Percentiles rank a stretch among this genome's conserved stretches.
These are phyloP conservation scores for Mollisia scopiformis DNA, from an alignment of 2,329 filamentous ascomycete species.

Conservation along the genomic window DNA sequence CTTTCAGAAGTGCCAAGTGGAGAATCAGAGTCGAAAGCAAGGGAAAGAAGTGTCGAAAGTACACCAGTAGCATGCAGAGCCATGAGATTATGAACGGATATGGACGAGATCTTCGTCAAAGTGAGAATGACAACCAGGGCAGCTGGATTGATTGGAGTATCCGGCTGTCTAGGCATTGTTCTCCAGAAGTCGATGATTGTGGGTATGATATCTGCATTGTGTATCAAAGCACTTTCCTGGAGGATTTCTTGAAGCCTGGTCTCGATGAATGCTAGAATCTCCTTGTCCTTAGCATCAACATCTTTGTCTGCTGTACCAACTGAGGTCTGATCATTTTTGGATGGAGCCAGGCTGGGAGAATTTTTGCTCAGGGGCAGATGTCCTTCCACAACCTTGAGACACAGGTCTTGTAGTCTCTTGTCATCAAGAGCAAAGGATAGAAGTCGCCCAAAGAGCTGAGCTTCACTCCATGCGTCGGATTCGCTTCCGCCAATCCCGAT, in stretches of 20 bases:
- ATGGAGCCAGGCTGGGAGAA: constrained; percentile 16
- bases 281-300: constrained; percentile 23
- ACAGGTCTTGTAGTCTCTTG: constrained; percentile 72
- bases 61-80: constrained; percentile 75
- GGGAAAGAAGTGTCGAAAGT: constrained; percentile 65
- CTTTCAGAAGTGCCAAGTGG: constrained; percentile 58
- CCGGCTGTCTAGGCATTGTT: constrained; percentile 55
- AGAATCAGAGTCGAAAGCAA: constrained; percentile 59
- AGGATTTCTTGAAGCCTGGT: constrained; percentile 52
- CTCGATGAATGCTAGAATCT: constrained; percentile 32
- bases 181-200: constrained; percentile 67
- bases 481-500: constrained; percentile 67
- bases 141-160: constrained; percentile 50
- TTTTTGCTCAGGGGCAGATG: constrained; percentile 33
- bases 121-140: constrained; percentile 63
- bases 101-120: constrained; percentile 49
- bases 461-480: constrained; percentile 68
- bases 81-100: constrained; percentile 72
- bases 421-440: constrained; percentile 82
- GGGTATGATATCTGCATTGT: constrained; percentile 65
- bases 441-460: constrained; percentile 80
- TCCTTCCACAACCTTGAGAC: constrained; percentile 47
- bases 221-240: constrained; percentile 53
- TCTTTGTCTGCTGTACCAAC: background rate
- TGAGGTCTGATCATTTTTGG: background rate